A percentile compares a stretch with the other conserved stretches of the same genome.
phyloP scores from a whole-genome alignment of 2,329 filamentous ascomycete species.

The Colletotrichum musae region DNA sequence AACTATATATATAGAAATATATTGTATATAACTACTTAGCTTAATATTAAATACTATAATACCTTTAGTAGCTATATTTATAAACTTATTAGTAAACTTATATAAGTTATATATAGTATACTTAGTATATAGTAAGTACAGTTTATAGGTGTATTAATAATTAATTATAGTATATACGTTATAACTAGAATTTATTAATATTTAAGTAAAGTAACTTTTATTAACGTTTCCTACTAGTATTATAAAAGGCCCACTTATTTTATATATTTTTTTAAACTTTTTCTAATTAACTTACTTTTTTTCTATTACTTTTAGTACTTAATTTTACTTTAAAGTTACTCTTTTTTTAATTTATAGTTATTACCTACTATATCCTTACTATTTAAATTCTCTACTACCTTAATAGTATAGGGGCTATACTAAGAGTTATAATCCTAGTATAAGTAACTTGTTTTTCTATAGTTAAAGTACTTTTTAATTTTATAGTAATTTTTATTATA shows the following conservation, averaged over 20 bases:
- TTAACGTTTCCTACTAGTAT: background rate
- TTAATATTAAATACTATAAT: slow-evolving; percentile 1
- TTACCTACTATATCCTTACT: too few species aligned
- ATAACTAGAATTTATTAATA: too few species aligned
- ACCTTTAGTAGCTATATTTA: slow-evolving; percentile 24
- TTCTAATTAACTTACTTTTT: slow-evolving; percentile 16
- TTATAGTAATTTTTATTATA: too few species aligned
- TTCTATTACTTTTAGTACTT: background rate
- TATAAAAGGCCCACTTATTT: background rate
- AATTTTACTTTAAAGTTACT: background rate
- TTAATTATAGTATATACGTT: slow-evolving; percentile 14
- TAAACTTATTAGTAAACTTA: slow-evolving; percentile 29
- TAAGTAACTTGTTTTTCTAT: too few species aligned
- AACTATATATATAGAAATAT: background rate
- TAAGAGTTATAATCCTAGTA: too few species aligned
- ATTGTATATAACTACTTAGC: slow-evolving; percentile 5
- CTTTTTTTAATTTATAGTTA: background rate
- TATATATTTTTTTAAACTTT: slow-evolving; percentile 23
- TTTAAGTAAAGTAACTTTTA: slow-evolving; percentile 15
- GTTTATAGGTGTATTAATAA: slow-evolving; percentile 21
- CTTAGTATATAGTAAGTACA: slow-evolving; percentile 27
- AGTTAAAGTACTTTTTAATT: too few species aligned
- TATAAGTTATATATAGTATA: slow-evolving; percentile 12
- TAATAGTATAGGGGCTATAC: too few species aligned
- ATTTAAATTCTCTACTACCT: too few species aligned